Base-by-base conservation (phyloP, 495 filamentous ascomycete species). In the Penicillium fimorum region DNA sequence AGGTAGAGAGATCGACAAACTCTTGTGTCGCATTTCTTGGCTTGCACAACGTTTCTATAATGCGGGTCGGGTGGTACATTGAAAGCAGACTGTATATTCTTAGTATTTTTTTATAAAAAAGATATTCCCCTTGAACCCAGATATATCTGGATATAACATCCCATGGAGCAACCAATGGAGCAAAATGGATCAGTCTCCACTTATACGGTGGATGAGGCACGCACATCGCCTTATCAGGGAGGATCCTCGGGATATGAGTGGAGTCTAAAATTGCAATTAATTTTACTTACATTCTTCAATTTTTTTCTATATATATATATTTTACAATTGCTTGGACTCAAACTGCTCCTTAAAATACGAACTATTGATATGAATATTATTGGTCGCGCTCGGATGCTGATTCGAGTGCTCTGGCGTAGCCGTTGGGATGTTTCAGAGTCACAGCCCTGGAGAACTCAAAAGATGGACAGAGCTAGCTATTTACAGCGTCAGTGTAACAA, bases 1-100 rank as follows among this genome's bases (percentile, higher is more conserved):
- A 41, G 43, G 48, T 50, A 47, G 53, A 25, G 53, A 25, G 64
- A 75, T 73, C 70, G 64, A 58, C 72, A 70, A 51, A 60, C 63
- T 49, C 49, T 43, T 43, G 49, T 38, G 46, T 55, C 47, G 42
- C 53, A 55, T 59, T 51, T 30, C 49, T 56, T 57, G 57, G 58
- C 54, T 53, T 56, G 52, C 58, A 55, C 60, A 61, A 64, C 61
- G 61, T 57, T 50, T 51, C 53, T 47, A 35, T 53, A 48, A 60
- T 63, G 64, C 61, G 46, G 55, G 57, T 65, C 65, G 65, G 63
- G 65, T 68, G 22, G 55, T 68, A 68, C 65, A 25, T 25, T 25
- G 25, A 25, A 25, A 5, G 25, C 25, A 27, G 6, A 27, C 22
- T 27, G 25, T 22, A 4, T 1, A 27, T 27, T 27, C 6, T 27